These are phyloP conservation scores for Euphorbia schlechtendalii DNA, from an alignment of 441 rosid genomes.

Conservation along the genomic window DNA sequence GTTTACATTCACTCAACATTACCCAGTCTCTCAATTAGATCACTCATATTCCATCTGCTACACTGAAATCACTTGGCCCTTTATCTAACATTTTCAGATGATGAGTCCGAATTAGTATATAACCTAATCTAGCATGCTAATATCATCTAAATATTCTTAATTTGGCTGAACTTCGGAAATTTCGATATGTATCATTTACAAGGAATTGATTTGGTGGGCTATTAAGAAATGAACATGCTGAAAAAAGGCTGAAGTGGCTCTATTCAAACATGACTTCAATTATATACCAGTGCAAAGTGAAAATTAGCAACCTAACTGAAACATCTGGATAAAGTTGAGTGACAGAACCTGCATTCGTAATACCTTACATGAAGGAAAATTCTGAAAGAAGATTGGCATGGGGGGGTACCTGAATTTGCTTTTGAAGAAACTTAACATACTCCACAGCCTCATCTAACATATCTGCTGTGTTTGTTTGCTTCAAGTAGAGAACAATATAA, in stretches of 20 bases:
- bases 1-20: neutral
- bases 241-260: neutral
- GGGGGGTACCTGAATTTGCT: constrained; percentile 63
- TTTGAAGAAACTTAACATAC: constrained; percentile 69
- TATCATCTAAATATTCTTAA: too few species aligned
- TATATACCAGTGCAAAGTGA: neutral
- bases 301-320: neutral
- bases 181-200: neutral
- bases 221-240: neutral
- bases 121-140: neutral
- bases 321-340: neutral
- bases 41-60: neutral
- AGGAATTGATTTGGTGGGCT: neutral
- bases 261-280: too few species aligned
- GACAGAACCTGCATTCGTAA: too few species aligned
- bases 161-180: neutral
- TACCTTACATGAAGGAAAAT: neutral
- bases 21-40: too few species aligned
- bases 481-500: constrained; percentile 18
- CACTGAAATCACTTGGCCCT: neutral
- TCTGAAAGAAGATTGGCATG: constrained; percentile 9
- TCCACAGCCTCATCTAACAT: constrained; percentile 83
- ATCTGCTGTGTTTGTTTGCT: constrained; percentile 89
- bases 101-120: neutral
- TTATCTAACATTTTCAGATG: neutral